Conservation (phyloP, 371 early-diverging fungal genomes). For the Dichotomocladium elegans region DNA sequence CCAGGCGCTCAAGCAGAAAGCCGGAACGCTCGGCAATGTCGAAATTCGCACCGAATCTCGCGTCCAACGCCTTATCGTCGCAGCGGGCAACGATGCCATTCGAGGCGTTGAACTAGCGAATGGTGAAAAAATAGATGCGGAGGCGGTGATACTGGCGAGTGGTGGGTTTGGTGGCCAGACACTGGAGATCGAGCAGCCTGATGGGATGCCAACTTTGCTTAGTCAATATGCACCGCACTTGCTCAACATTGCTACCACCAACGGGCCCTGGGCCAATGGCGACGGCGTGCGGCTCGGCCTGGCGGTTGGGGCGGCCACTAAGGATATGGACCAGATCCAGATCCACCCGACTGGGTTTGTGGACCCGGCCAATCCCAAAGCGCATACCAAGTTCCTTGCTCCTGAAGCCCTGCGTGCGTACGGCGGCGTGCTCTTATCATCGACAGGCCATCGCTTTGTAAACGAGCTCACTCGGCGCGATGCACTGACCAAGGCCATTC, state of each 20-base stretch:
- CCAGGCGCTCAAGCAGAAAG: constrained; percentile 33
- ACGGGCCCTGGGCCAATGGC: constrained; percentile 81
- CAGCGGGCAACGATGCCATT: constrained; percentile 20
- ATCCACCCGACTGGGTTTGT: constrained; percentile 89
- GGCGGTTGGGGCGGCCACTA: constrained; percentile 58
- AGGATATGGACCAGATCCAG: constrained; percentile 73
- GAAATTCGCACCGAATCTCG: constrained; percentile 48
- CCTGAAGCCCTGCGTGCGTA: constrained; percentile 84
- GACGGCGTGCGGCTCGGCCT: constrained; percentile 73
- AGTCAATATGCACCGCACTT: constrained; percentile 61
- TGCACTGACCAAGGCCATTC: constrained; percentile 51
- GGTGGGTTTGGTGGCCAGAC: constrained; percentile 36
- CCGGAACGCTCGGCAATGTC: constrained; percentile 19
- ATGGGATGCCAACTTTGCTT: constrained; percentile 25
- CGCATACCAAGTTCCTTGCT: constrained; percentile 61
- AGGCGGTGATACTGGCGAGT: constrained; percentile 28
- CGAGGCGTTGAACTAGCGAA: constrained; percentile 15
- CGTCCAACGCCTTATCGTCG: constrained; percentile 15
- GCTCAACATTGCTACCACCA: constrained; percentile 70
- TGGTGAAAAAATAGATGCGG: constrained; percentile 15
- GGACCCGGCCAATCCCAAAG: constrained; percentile 64
- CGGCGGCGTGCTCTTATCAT: constrained; percentile 70
- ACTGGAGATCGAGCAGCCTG: constrained; percentile 7
- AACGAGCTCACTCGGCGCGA: constrained; percentile 71
- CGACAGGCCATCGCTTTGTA: constrained; percentile 67